Percentiles rank a stretch among this genome's conserved stretches.
These are phyloP conservation scores for Trichosporon ovoides DNA, from an alignment of 1,284 basidiomycete species.

Conservation along the genomic window DNA sequence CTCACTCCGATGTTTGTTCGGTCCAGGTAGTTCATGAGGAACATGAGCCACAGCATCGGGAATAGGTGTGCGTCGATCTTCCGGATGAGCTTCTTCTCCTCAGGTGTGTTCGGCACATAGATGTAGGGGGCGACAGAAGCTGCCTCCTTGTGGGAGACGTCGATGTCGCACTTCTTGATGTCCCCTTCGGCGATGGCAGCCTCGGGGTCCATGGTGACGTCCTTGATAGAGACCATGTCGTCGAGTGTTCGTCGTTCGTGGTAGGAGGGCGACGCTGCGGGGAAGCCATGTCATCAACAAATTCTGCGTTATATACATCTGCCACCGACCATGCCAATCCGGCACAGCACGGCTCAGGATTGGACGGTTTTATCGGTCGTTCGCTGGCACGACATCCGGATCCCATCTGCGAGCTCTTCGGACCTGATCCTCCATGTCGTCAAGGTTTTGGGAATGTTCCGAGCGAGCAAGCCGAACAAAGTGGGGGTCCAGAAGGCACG, in stretches of 20 bases:
- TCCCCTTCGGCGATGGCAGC: background rate
- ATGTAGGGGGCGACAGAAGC: background rate
- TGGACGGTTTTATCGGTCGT: slow-evolving; percentile 1
- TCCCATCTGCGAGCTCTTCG: background rate
- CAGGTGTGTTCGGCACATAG: slow-evolving; percentile 34
- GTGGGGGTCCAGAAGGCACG: background rate
- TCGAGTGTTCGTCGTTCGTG: background rate
- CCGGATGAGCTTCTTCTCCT: slow-evolving; percentile 44
- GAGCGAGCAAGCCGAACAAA: too few relatives aligned
- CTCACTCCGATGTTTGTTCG: slow-evolving; percentile 5
- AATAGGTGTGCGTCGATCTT: slow-evolving; percentile 46
- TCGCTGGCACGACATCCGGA: background rate
- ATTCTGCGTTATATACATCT: background rate
- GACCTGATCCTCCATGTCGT: background rate
- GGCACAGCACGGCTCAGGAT: background rate
- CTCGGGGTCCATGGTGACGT: background rate
- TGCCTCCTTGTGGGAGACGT: slow-evolving; percentile 5
- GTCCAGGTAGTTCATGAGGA: slow-evolving; percentile 12
- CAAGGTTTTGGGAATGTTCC: too few relatives aligned
- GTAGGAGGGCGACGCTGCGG: background rate
- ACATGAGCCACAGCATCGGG: slow-evolving; percentile 39
- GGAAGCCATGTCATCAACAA: background rate
- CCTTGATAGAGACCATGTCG: background rate
- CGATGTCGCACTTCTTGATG: background rate
- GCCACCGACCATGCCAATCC: background rate